phyloP scores from a whole-genome alignment of 768 basidiomycete genomes.

The Podaxis sp. region DNA sequence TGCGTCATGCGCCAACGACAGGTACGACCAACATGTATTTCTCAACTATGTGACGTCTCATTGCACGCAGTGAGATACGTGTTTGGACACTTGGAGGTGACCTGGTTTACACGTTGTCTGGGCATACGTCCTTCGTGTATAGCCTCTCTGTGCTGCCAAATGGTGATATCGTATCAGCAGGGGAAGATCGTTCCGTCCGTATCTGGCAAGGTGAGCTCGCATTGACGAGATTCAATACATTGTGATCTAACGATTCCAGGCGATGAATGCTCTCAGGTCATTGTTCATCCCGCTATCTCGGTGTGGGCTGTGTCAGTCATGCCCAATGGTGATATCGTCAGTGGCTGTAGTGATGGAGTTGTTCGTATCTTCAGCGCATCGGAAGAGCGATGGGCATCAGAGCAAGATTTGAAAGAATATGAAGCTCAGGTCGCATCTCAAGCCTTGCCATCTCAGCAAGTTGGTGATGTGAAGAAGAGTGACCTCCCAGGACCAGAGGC shows the following conservation, averaged over 20 bases:
- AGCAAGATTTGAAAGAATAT: conserved; percentile 62
- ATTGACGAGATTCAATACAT: not conserved
- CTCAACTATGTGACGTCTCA: conserved; percentile 2
- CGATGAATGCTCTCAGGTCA: conserved; percentile 84
- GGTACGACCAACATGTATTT: conserved; percentile 42
- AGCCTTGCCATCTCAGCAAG: conserved; percentile 79
- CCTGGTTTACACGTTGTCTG: conserved; percentile 74
- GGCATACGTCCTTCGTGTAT: conserved; percentile 97
- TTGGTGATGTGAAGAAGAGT: conserved; percentile 91
- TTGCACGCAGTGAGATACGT: conserved; percentile 72
- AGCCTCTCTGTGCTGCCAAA: conserved; percentile 78
- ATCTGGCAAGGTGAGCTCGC: conserved; percentile 75
- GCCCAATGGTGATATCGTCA: conserved; percentile 91
- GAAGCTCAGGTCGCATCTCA: conserved; percentile 78
- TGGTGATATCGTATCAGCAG: conserved; percentile 84
- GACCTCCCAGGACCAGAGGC: conserved; percentile 89
- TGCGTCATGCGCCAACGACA: conserved; percentile 94
- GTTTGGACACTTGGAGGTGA: conserved; percentile 90
- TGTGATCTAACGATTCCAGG: conserved; percentile 35
- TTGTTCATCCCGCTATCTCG: conserved; percentile 94
- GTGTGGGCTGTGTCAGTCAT: conserved; percentile 91
- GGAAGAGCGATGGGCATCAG: conserved; percentile 72
- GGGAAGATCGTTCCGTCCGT: conserved; percentile 91
- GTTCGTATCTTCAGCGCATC: conserved; percentile 83
- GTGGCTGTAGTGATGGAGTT: conserved; percentile 84